Evolutionary conservation across 2,329 filamentous ascomycete species (phyloP).

Genomic region (Daldinia eschscholtzii): DNA sequence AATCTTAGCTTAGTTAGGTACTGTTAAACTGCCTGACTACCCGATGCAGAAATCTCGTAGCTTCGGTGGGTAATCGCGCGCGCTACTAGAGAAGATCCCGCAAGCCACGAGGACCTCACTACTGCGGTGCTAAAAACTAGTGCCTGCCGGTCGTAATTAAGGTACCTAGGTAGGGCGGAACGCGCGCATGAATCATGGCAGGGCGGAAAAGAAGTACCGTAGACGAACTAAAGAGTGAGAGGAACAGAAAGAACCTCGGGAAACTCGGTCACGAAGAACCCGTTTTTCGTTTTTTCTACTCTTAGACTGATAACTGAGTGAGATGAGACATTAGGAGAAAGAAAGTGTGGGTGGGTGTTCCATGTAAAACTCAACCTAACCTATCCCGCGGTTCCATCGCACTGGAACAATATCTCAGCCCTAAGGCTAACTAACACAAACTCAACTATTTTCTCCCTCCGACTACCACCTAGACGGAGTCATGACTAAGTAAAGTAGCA

Average conservation of each 20-base stretch:
- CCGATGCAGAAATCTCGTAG: not conserved
- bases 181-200: constrained; percentile 19
- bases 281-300: not conserved
- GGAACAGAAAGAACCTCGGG: not conserved
- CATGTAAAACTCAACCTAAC: not conserved
- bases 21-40: not conserved
- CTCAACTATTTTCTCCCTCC: not conserved
- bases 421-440: not conserved
- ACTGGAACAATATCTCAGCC: not conserved
- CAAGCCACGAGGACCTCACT: constrained; percentile 18
- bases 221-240: not conserved
- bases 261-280: not conserved
- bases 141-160: constrained; percentile 26
- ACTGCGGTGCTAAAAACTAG: constrained; percentile 7
- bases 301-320: not conserved
- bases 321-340: not conserved
- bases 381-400: not conserved
- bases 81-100: constrained; percentile 20
- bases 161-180: constrained; percentile 3
- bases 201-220: not conserved
- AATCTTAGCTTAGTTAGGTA: not conserved
- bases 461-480: not conserved
- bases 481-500: not conserved
- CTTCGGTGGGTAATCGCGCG: not conserved
- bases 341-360: not conserved